Conservation (phyloP, 352 stramenopile species). For the Phytophthora podocarpi region DNA sequence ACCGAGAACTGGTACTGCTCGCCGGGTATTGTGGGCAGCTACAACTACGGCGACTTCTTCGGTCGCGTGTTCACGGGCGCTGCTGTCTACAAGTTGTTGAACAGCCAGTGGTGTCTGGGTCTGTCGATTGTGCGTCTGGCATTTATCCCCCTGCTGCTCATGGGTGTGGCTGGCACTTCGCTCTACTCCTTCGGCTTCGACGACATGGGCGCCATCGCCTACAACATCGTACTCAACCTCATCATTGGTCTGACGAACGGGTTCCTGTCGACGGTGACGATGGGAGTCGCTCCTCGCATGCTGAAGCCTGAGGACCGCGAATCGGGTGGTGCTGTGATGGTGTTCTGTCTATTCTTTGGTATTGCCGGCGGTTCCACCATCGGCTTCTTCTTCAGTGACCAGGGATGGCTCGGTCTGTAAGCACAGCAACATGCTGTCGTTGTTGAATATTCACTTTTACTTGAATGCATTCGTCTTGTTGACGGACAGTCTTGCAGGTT, state of each 20-base stretch:
- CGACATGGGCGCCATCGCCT: conserved; percentile 33
- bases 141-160: conserved; percentile 65
- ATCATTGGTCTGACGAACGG: conserved; percentile 54
- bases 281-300: conserved; percentile 52
- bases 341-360: conserved; percentile 61
- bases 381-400: conserved; percentile 50
- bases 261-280: conserved; percentile 63
- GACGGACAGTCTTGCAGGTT: no score
- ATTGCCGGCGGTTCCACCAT: conserved; percentile 49
- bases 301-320: conserved; percentile 58
- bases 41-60: conserved; percentile 73
- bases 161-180: conserved; percentile 53
- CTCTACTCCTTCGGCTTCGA: conserved; percentile 58
- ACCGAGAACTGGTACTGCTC: conserved; percentile 52
- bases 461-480: no score
- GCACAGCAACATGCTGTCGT: no score
- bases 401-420: conserved; percentile 50
- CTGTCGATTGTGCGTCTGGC: conserved; percentile 48
- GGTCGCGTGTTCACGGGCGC: conserved; percentile 48
- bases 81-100: conserved; percentile 57
- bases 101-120: conserved; percentile 46
- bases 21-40: conserved; percentile 59
- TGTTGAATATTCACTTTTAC: no score
- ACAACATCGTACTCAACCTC: conserved; percentile 56
- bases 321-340: conserved; percentile 57